Evolutionary conservation across 1,139 yeast genomes (phyloP).

Genomic region (Magnusiomyces suaveolens): DNA sequence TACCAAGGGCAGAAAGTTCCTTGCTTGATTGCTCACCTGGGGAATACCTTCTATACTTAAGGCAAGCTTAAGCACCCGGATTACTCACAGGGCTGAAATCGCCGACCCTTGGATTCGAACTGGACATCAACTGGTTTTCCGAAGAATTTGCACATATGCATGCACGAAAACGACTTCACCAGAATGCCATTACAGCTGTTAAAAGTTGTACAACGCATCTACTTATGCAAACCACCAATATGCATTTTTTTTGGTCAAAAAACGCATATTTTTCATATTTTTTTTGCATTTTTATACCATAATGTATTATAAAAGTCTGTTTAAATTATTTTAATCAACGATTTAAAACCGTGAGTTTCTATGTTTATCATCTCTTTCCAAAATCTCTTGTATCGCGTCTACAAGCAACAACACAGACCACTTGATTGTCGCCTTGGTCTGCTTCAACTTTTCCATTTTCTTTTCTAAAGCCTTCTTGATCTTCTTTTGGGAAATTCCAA

Average conservation of each 20-base stretch:
- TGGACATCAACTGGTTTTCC: constrained; percentile 27
- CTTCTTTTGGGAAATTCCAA: neutral
- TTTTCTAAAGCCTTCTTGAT: neutral
- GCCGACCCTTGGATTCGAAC: constrained; percentile 31
- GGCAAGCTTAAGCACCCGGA: constrained; percentile 23
- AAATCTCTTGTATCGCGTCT: neutral
- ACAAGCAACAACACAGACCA: neutral
- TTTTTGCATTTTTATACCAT: too few species aligned
- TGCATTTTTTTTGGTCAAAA: too few species aligned
- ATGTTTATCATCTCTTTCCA: neutral
- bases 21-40: constrained; percentile 34
- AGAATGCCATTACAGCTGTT: neutral
- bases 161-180: neutral
- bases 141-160: constrained; percentile 8
- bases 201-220: too few species aligned
- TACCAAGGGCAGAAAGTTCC: constrained; percentile 23
- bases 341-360: neutral
- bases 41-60: constrained; percentile 26
- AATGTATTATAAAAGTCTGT: too few species aligned
- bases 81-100: constrained; percentile 26
- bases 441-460: neutral
- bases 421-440: neutral
- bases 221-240: too few species aligned
- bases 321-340: too few species aligned
- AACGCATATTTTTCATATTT: too few species aligned